Evolutionary conservation across 108 stramenopile species (phyloP), one percentile per base, ranked within the genome.

Genomic region (Conticribra weissflogii): DNA sequence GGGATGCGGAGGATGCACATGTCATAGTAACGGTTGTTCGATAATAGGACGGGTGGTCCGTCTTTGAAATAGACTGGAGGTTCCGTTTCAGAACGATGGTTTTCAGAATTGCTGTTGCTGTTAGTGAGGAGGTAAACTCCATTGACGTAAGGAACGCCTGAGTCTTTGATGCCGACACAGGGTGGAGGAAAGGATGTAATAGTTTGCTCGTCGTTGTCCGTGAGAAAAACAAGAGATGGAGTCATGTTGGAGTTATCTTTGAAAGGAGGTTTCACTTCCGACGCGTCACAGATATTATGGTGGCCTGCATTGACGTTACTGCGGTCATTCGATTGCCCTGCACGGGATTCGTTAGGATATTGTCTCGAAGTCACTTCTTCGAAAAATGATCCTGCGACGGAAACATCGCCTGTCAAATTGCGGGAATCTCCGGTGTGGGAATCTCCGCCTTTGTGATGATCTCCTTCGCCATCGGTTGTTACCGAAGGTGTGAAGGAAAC

Each of bases 41-140:
- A 59, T 3, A 76, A 59, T 31, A 68, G 67, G 44, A 51, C 63
- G 1, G 75, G 75, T 49, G 66, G 67, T 19, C 56, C 60, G 32
- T 76, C 75, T 54, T 63, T 68, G 28, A 76, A 76, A 51, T 76
- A 76, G 33, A 76, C 47, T 22, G 75, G 75, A 1, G 71, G 60
- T 0, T 41, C n/a, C n/a, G n/a, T n/a, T n/a, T n/a, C n/a, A n/a
- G 56, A 28, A 5, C 47, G 68, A 18, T 55, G n/a, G 23, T 29
- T 34, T 21, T 45, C 51, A 12, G 30, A 12, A 21, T 62, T 32
- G 31, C 36, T 60, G 3, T 72, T 31, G 3, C 59, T 18, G 23
- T 17, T 32, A 31, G 74, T 49, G 2, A 68, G 54, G 15, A 68
- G 32, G 50, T 76, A 76, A 7, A 76, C 66, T 24, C 75, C 75